Evolutionary conservation across 2,329 filamentous ascomycete genomes (phyloP), one percentile per base, ranked within the genome.

Genomic region (Sporothrix phasma): DNA sequence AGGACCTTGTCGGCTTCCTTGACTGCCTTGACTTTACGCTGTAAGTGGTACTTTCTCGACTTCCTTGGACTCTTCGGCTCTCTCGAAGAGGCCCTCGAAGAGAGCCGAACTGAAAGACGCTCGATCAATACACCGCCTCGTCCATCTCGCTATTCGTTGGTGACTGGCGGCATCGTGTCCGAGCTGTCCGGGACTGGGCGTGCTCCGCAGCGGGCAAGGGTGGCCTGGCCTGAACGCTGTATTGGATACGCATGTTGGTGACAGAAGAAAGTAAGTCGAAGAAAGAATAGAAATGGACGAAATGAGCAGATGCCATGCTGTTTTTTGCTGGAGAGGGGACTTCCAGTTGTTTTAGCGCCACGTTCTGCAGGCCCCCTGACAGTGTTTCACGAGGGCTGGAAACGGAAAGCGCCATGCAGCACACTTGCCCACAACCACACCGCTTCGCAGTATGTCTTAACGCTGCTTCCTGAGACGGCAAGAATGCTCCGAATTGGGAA

Each of bases 361-460:
- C 7, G 24, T 22, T 63, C 49, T 56, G 61, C 61, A 63, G 15
- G 39, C 51, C 61, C 61, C 59, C 41, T 49, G 59, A 10, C n/a
- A 29, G 43, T 61, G 22, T 45, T 26, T 61, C 13, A 5, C 17
- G 43, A 2, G 29, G 4, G 45, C 31, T 29, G 19, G 22, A 64
- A 31, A 31, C 47, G 62, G 54, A 59, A 64, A 64, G 62, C 45
- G 53, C 62, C 43, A 59, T 64, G 62, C 62, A 63, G 41, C 13
- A 37, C 19, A n/a, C 15, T 17, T 31, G 41, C 41, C 19, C 47
- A 29, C 51, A 37, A 39, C n/a, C 51, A 58, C 62, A 63, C 53
- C 53, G 62, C 62, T 58, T 47, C 39, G 8, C 8, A n/a, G 53
- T 13, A 26, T 11, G 54, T 31, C 19, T 37, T 37, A n/a, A n/a